These are phyloP conservation scores for Wickerhamomyces chaumierensis DNA, from an alignment of 805 yeast genomes.

Conservation along the genomic window DNA sequence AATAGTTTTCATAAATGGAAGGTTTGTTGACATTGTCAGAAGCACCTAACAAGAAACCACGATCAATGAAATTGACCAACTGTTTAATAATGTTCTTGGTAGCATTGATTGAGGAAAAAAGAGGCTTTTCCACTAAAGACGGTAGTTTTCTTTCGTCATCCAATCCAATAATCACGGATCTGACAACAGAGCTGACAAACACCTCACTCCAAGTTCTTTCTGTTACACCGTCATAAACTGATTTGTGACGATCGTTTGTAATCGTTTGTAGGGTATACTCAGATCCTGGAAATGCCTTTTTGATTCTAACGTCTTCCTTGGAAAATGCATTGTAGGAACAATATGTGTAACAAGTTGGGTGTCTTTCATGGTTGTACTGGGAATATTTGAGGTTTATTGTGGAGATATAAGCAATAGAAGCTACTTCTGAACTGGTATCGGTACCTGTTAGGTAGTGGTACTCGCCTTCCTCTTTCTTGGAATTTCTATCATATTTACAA, in stretches of 20 bases:
- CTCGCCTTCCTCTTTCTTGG: conserved; percentile 34
- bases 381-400: conserved; percentile 21
- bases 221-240: conserved; percentile 21
- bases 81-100: conserved; percentile 7
- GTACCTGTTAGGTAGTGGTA: conserved; percentile 38
- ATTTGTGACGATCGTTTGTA: conserved; percentile 26
- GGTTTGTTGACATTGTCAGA: conserved; percentile 57
- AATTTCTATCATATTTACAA: conserved; percentile 19
- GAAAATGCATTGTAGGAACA: conserved; percentile 64
- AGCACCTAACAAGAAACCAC: conserved; percentile 58
- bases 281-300: conserved; percentile 43
- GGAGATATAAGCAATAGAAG: conserved; percentile 36
- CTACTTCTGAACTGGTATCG: conserved; percentile 31
- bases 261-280: conserved; percentile 19
- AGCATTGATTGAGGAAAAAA: conserved; percentile 9
- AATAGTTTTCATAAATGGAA: conserved; percentile 46
- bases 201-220: conserved; percentile 47
- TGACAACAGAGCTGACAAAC: conserved; percentile 43
- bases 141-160: conserved; percentile 46
- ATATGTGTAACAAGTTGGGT: conserved; percentile 30
- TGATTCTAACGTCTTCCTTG: conserved; percentile 61
- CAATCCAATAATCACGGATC: conserved; percentile 41
- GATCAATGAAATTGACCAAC: conserved; percentile 12
- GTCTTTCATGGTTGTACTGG: conserved; percentile 10
- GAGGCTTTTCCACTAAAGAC: conserved; percentile 43